phyloP scores from a whole-genome alignment of 2,329 filamentous ascomycete genomes.

The Beauveria scarabaeidicola region DNA sequence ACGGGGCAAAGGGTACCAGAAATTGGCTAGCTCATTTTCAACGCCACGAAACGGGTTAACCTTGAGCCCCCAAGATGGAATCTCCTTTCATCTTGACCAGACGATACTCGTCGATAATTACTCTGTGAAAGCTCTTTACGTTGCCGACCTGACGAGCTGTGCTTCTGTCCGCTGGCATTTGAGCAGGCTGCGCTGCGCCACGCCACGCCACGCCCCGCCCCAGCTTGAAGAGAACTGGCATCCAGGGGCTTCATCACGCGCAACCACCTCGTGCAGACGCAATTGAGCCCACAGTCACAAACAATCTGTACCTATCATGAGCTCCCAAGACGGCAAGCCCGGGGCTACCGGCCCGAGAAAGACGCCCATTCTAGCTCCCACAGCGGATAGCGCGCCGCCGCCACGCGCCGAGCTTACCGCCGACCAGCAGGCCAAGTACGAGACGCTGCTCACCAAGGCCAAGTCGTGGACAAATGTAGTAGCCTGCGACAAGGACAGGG shows the following conservation, averaged over 20 bases:
- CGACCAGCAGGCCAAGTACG: conserved; percentile 78
- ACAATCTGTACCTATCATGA: not conserved
- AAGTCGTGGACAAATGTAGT: conserved; percentile 65
- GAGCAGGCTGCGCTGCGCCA: not conserved
- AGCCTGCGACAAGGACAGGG: conserved; percentile 44
- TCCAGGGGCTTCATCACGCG: not conserved
- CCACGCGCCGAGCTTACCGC: conserved; percentile 53
- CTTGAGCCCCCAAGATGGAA: not conserved
- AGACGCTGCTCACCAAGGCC: conserved; percentile 61
- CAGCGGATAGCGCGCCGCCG: conserved; percentile 48
- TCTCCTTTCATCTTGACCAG: not conserved
- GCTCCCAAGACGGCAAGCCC: not conserved
- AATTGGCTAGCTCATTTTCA: not conserved
- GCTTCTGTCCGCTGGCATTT: no score
- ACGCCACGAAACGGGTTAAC: not conserved
- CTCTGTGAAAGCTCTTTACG: no score
- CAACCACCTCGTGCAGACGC: not conserved
- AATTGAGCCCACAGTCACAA: not conserved
- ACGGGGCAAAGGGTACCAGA: not conserved
- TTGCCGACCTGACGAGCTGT: not conserved
- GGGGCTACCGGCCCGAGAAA: conserved; percentile 22
- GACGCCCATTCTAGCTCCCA: conserved; percentile 52
- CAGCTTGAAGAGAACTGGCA: not conserved
- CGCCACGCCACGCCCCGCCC: not conserved
- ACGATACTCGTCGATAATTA: no score